These are phyloP conservation scores for Cercospora citrullina DNA, from an alignment of 2,329 filamentous ascomycete species.

Conservation along the genomic window DNA sequence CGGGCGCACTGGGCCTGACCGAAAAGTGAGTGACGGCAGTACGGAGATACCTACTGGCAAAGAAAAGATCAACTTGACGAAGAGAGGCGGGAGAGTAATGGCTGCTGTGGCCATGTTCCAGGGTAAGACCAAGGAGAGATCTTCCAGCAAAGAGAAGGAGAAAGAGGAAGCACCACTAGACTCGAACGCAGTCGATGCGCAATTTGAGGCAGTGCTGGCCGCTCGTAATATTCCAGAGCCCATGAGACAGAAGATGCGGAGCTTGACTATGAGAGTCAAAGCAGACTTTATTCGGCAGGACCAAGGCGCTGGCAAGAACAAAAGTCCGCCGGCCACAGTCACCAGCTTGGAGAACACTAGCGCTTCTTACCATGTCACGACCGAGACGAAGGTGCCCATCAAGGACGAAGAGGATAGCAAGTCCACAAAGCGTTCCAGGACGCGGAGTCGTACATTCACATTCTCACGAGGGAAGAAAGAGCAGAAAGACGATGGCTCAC, in stretches of 20 bases:
- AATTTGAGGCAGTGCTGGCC: conserved; percentile 67
- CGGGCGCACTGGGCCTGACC: conserved; percentile 34
- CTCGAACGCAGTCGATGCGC: conserved; percentile 59
- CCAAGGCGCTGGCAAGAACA: conserved; percentile 54
- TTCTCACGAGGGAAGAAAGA: conserved; percentile 65
- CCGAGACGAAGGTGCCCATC: conserved; percentile 30
- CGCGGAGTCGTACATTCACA: conserved; percentile 75
- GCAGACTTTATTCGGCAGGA: conserved; percentile 93
- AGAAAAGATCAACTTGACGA: conserved; percentile 39
- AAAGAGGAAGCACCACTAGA: conserved; percentile 49
- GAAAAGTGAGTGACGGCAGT: conserved; percentile 41
- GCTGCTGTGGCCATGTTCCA: conserved; percentile 65
- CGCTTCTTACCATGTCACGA: conserved; percentile 26
- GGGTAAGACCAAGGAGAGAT: conserved; percentile 49
- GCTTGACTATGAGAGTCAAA: conserved; percentile 84
- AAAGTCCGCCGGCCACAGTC: conserved; percentile 52
- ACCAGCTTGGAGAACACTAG: conserved; percentile 47
- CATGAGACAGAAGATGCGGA: conserved; percentile 92
- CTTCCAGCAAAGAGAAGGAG: conserved; percentile 33
- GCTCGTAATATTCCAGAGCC: conserved; percentile 91
- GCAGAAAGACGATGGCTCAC: conserved; percentile 49
- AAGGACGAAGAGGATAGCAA: conserved; percentile 35
- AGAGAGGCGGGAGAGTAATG: conserved; percentile 59
- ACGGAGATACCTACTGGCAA: conserved; percentile 35
- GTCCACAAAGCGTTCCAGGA: conserved; percentile 48